phyloP scores from a whole-genome alignment of 2,329 filamentous ascomycete genomes.

The Colletotrichum tofieldiae region DNA sequence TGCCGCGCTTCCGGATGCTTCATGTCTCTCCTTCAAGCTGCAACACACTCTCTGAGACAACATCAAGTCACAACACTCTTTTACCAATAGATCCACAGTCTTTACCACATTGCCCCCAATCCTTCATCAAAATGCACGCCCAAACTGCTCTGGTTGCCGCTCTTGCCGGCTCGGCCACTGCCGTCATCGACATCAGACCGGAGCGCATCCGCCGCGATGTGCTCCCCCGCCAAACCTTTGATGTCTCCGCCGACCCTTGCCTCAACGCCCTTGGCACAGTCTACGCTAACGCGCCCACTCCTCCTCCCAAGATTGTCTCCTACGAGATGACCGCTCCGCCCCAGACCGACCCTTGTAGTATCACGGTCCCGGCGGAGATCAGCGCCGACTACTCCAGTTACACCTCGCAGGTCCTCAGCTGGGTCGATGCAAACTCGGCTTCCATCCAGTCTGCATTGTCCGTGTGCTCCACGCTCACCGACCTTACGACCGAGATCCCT shows the following conservation, averaged over 20 bases:
- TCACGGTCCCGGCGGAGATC: constrained; percentile 47
- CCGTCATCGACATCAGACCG: constrained; percentile 38
- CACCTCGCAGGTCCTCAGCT: constrained; percentile 45
- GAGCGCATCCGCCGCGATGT: constrained; percentile 44
- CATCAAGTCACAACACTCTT: neutral
- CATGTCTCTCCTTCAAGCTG: neutral
- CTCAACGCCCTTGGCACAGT: constrained; percentile 42
- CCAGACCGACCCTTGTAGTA: constrained; percentile 47
- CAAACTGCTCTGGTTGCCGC: constrained; percentile 46
- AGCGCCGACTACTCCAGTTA: constrained; percentile 44
- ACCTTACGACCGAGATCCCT: constrained; percentile 32
- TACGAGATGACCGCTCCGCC: constrained; percentile 44
- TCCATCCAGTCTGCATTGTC: constrained; percentile 45
- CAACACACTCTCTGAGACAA: neutral
- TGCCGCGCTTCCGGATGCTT: neutral
- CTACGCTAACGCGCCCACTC: constrained; percentile 46
- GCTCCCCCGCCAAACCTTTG: constrained; percentile 47
- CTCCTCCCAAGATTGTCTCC: constrained; percentile 43
- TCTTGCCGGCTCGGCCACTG: constrained; percentile 46
- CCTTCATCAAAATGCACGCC: constrained; percentile 46
- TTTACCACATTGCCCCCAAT: neutral
- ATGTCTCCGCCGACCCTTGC: constrained; percentile 40
- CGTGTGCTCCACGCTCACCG: constrained; percentile 47
- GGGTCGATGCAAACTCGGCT: constrained; percentile 46
- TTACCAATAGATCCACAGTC: neutral